These are phyloP conservation scores for Taphrina sp. DNA, from an alignment of 1,139 yeast genomes.

Conservation along the genomic window DNA sequence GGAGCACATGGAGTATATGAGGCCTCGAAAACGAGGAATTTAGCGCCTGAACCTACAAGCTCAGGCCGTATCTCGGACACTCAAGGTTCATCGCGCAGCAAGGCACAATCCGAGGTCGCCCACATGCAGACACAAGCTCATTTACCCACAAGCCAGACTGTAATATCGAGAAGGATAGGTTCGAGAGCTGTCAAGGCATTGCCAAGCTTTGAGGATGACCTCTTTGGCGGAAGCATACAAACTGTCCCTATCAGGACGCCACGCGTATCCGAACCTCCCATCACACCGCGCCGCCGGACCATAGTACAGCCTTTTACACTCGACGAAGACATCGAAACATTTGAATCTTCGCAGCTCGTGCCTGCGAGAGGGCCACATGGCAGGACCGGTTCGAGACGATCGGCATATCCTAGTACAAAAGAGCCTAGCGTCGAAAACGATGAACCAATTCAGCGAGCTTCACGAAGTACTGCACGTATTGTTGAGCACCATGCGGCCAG, in stretches of 20 bases:
- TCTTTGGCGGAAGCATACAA: neutral
- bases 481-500: neutral
- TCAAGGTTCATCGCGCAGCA: neutral
- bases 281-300: neutral
- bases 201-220: constrained; percentile 10
- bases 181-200: neutral
- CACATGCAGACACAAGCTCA: neutral
- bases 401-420: neutral
- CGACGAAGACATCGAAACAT: neutral
- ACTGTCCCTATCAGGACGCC: neutral
- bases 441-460: neutral
- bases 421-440: neutral
- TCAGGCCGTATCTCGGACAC: neutral
- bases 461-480: neutral
- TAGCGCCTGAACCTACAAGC: neutral
- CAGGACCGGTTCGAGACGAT: neutral
- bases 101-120: neutral
- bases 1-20: constrained; percentile 11
- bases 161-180: neutral
- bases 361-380: neutral
- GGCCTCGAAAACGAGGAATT: neutral
- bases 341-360: neutral
- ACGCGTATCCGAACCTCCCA: neutral
- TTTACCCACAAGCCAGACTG: neutral
- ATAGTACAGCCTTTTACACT: too few species aligned